Base-by-base conservation (phyloP, 1,284 basidiomycete genomes). In the Malassezia slooffiae region DNA sequence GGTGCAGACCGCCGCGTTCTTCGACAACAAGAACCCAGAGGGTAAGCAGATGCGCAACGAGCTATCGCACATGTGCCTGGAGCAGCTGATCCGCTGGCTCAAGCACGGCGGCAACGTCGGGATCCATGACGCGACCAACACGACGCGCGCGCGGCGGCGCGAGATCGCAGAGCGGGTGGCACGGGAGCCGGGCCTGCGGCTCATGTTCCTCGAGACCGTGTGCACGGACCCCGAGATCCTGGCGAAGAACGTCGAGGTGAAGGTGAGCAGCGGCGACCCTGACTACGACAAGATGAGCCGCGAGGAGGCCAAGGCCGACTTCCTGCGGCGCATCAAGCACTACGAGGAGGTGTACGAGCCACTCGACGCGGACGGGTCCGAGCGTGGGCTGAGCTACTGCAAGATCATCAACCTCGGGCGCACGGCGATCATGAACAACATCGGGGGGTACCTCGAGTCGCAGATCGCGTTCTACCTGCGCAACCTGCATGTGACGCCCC, bases 261-360 rank as follows among this genome's bases (percentile, higher is more conserved):
- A 99, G 73, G 90, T 95, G 26, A 80, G 79, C 47, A 89, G 85
- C 3, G 91, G 91, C 4, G 93, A 99, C 73, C 93, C 93, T 0
- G 93, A 99, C 71, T 99, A 99, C 73, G 83, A 84, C 58, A 81
- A 85, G 57, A 84, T 81, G 74, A 82, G 83, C 1, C 81, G 76
- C 17, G 85, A 89, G 62, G 76, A 81, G 43, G 93, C 93, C 27
- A 81, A 88, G 68, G 47, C 46, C 9, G 93, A 99, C 72, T 99
- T 99, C 70, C 71, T 86, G 53, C 80, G 80, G 47, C 82, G 93
- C 23, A 99, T 99, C 62, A 78, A 77, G 53, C 82, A 85, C 64
- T 99, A 99, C 70, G 90, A 97, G 70, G 77, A 81, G 44, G 83
- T 89, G n/a, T 99, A 99, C 69, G 83, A 99, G 72, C 83, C 90